Evolutionary conservation across 106 monocot genomes (phyloP), one percentile per base, ranked within the genome.

Genomic region (Acorus calamus): DNA sequence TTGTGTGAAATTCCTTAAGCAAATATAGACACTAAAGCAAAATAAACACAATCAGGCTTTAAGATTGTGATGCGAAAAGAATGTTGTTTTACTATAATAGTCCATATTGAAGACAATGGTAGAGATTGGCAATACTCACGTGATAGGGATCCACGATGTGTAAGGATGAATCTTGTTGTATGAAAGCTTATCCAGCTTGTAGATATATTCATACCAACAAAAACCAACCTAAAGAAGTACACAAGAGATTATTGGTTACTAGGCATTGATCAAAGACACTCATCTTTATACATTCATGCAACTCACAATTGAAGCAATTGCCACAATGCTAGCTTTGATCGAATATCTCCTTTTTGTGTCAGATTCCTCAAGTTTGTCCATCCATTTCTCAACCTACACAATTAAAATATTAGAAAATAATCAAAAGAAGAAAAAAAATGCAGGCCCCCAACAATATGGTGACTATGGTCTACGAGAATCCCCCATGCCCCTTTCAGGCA

Each of bases 61-160:
- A 28, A 28, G 28, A 28, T 28, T 28, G 28, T 28, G 28, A 28
- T 28, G 0, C 1, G 28, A 28, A 28, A 28, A 28, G 28, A 28
- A 28, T 28, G 28, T 28, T 28, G 28, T 28, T 28, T 28, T 28
- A 28, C 0, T 28, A 28, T 28, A 28, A 28, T 28, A 28, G 1
- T 28, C 28, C 28, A 28, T 28, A 28, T 28, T 28, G 28, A 28
- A 28, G 28, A 28, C 28, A 28, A 28, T 28, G 1, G 28, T 28
- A 28, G 28, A 28, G 28, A 28, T 28, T 28, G 28, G 28, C n/a
- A 42, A 49, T 61, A 65, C 81, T n/a, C 49, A 94, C 89, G 86
- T 89, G 51, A 89, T 94, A 44, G 94, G n/a, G 51, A 94, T 94
- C 94, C 94, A 94, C 28, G 94, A 94, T 57, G 94, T 94, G 66